phyloP scores from a whole-genome alignment of 2,329 filamentous ascomycete species.

The Dactylonectria macrodidyma region DNA sequence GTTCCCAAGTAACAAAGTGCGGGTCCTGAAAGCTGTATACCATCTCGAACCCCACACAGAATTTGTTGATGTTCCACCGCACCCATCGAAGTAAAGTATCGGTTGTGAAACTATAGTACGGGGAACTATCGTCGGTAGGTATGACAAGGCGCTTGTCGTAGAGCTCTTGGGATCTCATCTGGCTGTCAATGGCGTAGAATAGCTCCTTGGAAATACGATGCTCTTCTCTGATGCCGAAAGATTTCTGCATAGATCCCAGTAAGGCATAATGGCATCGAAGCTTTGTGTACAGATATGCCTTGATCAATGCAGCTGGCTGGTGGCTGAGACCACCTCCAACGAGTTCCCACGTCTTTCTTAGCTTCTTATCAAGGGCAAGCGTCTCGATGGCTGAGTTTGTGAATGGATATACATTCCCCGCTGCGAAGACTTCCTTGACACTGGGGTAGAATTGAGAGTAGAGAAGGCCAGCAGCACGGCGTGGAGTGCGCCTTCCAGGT shows the following conservation, averaged over 20 bases:
- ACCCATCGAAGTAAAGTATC: too few species aligned
- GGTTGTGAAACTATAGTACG: too few species aligned
- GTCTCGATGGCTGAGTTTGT: constrained; percentile 9
- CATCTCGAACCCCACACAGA: too few species aligned
- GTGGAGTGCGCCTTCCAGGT: neutral
- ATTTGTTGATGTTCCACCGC: too few species aligned
- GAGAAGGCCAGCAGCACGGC: neutral
- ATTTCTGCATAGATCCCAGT: neutral
- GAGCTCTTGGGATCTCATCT: too few species aligned
- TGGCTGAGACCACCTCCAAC: constrained; percentile 4
- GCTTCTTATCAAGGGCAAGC: constrained; percentile 7
- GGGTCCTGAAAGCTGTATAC: too few species aligned
- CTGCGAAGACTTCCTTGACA: constrained; percentile 4
- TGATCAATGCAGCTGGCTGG: constrained; percentile 11
- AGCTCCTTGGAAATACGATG: constrained; percentile 10
- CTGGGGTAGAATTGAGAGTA: constrained; percentile 9
- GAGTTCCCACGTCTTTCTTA: constrained; percentile 4
- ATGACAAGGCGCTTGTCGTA: too few species aligned
- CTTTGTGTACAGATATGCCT: constrained; percentile 6
- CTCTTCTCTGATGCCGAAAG: constrained; percentile 6
- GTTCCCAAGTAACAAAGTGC: too few species aligned
- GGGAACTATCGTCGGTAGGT: too few species aligned
- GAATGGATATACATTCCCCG: neutral
- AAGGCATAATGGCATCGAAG: constrained; percentile 1
- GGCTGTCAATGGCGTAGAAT: too few species aligned